phyloP scores from a whole-genome alignment of 129 eudicot genomes.

The Ambrosia artemisiifolia region DNA sequence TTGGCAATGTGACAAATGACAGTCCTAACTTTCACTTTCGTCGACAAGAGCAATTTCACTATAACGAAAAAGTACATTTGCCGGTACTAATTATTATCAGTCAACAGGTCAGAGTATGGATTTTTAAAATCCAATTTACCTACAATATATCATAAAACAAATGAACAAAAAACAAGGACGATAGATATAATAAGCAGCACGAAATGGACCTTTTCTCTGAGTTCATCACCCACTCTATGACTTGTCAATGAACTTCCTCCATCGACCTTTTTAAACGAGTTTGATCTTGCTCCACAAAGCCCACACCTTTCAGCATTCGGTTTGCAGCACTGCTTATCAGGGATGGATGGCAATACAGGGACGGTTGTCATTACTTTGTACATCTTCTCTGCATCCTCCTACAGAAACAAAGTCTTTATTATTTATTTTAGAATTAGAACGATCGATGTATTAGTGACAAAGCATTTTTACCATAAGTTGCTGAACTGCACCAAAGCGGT shows the following conservation, averaged over 20 bases:
- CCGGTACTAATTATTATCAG: too few species aligned
- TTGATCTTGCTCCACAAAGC: slow-evolving; percentile 55
- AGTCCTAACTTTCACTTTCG: too few species aligned
- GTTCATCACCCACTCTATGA: slow-evolving; percentile 38
- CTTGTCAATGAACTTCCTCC: slow-evolving; percentile 25
- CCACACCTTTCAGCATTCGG: slow-evolving; percentile 53
- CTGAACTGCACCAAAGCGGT: slow-evolving; percentile 64
- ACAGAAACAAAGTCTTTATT: not conserved
- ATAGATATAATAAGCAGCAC: not conserved
- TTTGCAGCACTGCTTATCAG: slow-evolving; percentile 32
- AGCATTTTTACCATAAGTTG: slow-evolving; percentile 33
- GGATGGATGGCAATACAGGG: slow-evolving; percentile 30
- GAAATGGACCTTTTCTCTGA: slow-evolving; percentile 49
- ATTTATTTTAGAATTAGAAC: not conserved
- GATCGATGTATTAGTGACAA: not conserved
- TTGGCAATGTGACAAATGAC: too few species aligned
- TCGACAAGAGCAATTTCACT: too few species aligned
- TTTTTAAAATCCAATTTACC: too few species aligned
- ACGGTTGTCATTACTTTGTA: slow-evolving; percentile 50
- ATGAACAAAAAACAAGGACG: not conserved
- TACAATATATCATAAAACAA: too few species aligned
- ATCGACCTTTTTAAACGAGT: slow-evolving; percentile 39
- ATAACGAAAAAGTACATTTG: too few species aligned
- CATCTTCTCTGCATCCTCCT: slow-evolving; percentile 79
- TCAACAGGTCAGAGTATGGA: too few species aligned